A percentile compares a stretch with the other conserved stretches of the same genome.
Conservation (phyloP, 768 basidiomycete genomes). For the Lentinula sp. region DNA sequence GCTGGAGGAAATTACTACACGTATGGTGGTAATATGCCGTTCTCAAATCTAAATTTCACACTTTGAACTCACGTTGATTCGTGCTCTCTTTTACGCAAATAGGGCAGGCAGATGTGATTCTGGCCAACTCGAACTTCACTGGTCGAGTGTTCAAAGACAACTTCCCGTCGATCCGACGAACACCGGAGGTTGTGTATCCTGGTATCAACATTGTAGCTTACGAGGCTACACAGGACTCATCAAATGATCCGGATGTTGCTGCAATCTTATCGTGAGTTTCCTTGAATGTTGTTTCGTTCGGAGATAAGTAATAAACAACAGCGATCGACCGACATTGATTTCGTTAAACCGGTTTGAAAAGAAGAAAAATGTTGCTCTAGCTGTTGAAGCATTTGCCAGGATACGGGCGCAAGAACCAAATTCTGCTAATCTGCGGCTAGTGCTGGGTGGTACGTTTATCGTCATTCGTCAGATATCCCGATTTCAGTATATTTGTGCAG, state of each 20-base stretch:
- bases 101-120: conserved; percentile 87
- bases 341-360: conserved; percentile 93
- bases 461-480: neutral
- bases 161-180: conserved; percentile 58
- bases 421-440: conserved; percentile 49
- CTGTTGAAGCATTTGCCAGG: conserved; percentile 69
- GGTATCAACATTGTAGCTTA: conserved; percentile 85
- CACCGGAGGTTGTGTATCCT: conserved; percentile 86
- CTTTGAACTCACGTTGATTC: neutral
- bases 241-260: conserved; percentile 44
- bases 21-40: conserved; percentile 34
- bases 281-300: neutral
- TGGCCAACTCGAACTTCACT: conserved; percentile 91
- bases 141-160: conserved; percentile 71
- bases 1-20: conserved; percentile 85
- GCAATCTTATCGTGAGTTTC: conserved; percentile 52
- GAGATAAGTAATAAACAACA: conserved; percentile 14
- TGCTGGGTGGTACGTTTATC: conserved; percentile 60
- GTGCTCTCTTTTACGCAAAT: neutral
- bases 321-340: conserved; percentile 66
- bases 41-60: neutral
- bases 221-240: conserved; percentile 29
- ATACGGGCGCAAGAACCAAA: conserved; percentile 28
- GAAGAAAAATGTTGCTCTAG: conserved; percentile 88
- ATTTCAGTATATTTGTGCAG: conserved; percentile 26